These are phyloP conservation scores for Tulasnella sp. DNA, from an alignment of 768 basidiomycete genomes.

Conservation along the genomic window DNA sequence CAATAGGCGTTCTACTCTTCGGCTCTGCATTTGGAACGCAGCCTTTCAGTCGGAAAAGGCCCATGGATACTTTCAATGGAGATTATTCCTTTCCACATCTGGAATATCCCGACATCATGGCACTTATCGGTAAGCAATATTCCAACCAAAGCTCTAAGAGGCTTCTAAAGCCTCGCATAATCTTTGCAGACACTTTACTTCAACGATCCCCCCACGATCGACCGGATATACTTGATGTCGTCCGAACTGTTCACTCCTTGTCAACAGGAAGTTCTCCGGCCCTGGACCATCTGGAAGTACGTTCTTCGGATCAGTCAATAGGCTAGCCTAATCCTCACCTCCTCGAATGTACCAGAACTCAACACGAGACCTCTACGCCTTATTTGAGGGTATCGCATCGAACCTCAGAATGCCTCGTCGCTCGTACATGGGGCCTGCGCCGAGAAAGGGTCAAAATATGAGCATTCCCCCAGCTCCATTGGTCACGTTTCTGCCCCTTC, in stretches of 20 bases:
- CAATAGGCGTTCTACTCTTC: background rate
- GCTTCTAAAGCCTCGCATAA: background rate
- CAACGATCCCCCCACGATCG: background rate
- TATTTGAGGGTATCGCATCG: background rate
- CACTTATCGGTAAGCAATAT: background rate
- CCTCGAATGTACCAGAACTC: background rate
- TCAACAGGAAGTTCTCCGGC: background rate
- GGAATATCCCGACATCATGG: background rate
- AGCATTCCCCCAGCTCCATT: background rate
- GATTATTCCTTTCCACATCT: background rate
- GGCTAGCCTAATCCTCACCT: background rate
- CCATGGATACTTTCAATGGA: background rate
- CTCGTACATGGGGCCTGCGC: background rate
- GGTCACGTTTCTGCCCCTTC: background rate
- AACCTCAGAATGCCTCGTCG: background rate
- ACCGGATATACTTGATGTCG: background rate
- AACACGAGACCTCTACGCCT: background rate
- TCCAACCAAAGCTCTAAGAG: background rate
- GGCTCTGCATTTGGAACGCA: background rate
- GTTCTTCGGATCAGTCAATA: background rate
- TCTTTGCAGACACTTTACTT: background rate
- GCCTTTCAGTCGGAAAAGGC: background rate
- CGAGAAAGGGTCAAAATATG: background rate
- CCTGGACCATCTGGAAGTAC: background rate
- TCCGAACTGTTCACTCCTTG: background rate